Base-by-base conservation (phyloP, 2,329 filamentous ascomycete species). In the Alternaria postmessia region DNA sequence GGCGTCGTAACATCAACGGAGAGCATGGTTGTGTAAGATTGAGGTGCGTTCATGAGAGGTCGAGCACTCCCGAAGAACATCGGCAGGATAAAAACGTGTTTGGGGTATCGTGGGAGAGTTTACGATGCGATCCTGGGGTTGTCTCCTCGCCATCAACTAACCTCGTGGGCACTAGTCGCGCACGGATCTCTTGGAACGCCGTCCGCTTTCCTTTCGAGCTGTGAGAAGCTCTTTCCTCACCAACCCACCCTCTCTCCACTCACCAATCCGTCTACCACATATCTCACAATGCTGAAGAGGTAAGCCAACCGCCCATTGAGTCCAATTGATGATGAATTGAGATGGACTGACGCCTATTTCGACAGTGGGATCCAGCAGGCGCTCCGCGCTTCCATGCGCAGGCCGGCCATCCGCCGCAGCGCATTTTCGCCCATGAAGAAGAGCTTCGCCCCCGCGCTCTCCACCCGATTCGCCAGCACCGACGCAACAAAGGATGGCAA, bases 301-400 rank as follows among this genome's bases (percentile, higher is more conserved):
- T 87, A 81, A 76, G 83, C 74, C 57, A 57, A 46, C 53, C 54
- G 54, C 62, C 51, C 53, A 22, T 18, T 58, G 61, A 71, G 64
- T 34, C 62, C 77, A 78, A 80, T 80, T 80, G 78, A 75, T 70
- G 71, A 75, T 75, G 66, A 67, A 61, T 62, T 56, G 55, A 61
- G 64, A 59, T 60, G 58, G 32, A 52, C 53, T 60, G 47, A 57
- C 58, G 70, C 77, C 80, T 76, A 78, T 77, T 75, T 77, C 77
- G 79, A 63, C 75, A 90, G 88, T 85, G 87, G 87, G 82, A 82
- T 90, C 81, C 85, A 87, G 83, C 84, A 87, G 83, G 84, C 85
- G 81, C 84, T 88, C 79, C 85, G 86, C 82, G 85, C 85, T 80
- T 82, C 84, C 78, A 81, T 86, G 78, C 81, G 84, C 78, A 83